Evolutionary conservation across 139 green algal genomes (phyloP), one percentile per base, ranked within the genome.

Genomic region (Micractinium conductrix): DNA sequence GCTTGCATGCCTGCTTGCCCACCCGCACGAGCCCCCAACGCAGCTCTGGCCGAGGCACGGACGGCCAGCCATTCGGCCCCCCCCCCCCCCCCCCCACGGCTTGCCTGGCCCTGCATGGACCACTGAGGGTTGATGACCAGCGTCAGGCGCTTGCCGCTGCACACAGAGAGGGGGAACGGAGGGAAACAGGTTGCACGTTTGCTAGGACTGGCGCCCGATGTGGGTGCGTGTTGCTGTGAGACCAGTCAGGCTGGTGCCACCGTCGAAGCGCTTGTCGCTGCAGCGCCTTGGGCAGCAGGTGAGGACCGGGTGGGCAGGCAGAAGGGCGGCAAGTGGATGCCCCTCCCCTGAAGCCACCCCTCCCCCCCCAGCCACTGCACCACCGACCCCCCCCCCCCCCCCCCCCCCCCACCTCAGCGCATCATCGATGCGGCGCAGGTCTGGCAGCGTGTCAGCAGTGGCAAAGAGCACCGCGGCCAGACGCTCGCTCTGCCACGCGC

Each of bases 51-150:
- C n/a, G n/a, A n/a, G n/a, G n/a, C n/a, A n/a, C n/a, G n/a, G 24
- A 68, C 24, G 26, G 60, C 60, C 30, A 70, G 3, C 44, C 6
- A 17, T 30, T 69, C 75, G 60, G 87, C 86, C 62, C 85, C 38
- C 8, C 68, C 83, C 33, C 84, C 50, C 48, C 37, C 28, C 45
- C 26, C 50, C 73, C 81, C 81, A 75, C 88, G 92, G 33, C 92
- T 85, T 43, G 93, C 79, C 73, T 91, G 88, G 26, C 90, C 91
- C 37, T 89, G 85, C 1, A 78, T 87, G 74, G 93, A 88, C 94
- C 93, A 97, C 82, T 97, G 94, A 60, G 94, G 93, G 84, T 98
- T 98, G 75, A 98, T 78, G 63, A 98, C 89, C 19, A 98, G 80
- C 44, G 87, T 88, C 35, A 93, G 86, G 3, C 88, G 84, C 53